Evolutionary conservation across 495 filamentous ascomycete genomes (phyloP), one percentile per base, ranked within the genome.

Genomic region (Daldinia vernicosa): DNA sequence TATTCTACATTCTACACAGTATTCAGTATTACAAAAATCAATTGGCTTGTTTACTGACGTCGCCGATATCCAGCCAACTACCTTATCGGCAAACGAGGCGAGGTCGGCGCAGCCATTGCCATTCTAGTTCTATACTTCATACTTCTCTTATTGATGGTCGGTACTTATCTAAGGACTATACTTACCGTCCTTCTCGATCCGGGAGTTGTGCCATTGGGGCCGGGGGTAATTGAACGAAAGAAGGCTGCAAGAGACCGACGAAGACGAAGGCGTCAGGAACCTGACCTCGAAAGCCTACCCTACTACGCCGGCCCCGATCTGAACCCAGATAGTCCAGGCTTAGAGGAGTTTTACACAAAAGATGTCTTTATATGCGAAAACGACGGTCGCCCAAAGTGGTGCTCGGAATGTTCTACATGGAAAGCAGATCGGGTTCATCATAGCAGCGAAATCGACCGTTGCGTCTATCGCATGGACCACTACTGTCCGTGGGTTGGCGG

Each of bases 401-500:
- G 94, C 79, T 86, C 86, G 8, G 83, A 84, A 56, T 98, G 94
- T 78, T 85, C 84, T 59, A 91, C 89, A 66, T 97, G 90, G 86
- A 97, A 97, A 75, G 87, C 89, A 4, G 94, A 97, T 72, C 84
- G 94, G 28, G 84, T 91, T 2, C 94, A 97, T 70, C 94, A 98
- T 78, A 94, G 90, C 76, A 89, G 89, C 45, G 91, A 95, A 72
- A 80, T 94, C 12, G 88, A 88, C 51, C 84, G 93, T 33, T 98
- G 94, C 78, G 89, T 95, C 30, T 81, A 83, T 32, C 95, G 93
- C 72, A 95, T 97, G 91, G 94, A 98, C 71, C 94, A 98, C 77
- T 97, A 92, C 72, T 98, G 94, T 77, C 94, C 94, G 0, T 98
- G 94, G 93, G 94, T 96, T 57, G 94, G 94, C 24, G 94, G 94